A percentile compares a stretch with the other conserved stretches of the same genome.
phyloP scores from a whole-genome alignment of 1,284 basidiomycete species.

The Fomitopsis pinicola region DNA sequence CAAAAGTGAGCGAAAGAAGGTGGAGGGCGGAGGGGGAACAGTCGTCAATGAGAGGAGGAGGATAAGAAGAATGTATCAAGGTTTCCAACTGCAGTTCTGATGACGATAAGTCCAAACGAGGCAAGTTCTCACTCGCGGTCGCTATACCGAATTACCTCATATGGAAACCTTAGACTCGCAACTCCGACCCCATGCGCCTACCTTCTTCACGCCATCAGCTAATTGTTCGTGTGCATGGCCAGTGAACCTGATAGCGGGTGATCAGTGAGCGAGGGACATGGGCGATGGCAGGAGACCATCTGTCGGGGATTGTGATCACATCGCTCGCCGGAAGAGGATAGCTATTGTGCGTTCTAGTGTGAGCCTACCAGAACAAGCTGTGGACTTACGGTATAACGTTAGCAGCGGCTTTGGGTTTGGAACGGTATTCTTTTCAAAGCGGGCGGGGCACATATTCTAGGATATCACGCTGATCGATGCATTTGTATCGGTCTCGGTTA shows the following conservation, averaged over 20 bases:
- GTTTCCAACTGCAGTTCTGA: constrained; percentile 2
- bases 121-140: background rate
- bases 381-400: too few species aligned
- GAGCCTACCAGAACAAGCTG: background rate
- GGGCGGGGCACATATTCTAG: too few species aligned
- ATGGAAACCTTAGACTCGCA: background rate
- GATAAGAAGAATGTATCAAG: constrained; percentile 3
- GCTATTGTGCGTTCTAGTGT: background rate
- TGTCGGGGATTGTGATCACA: too few species aligned
- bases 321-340: too few species aligned
- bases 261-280: too few species aligned
- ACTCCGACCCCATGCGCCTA: background rate
- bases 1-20: constrained; percentile 20
- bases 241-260: background rate
- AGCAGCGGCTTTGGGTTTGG: too few species aligned
- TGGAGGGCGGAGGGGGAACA: constrained; percentile 8
- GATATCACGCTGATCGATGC: too few species aligned
- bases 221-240: background rate
- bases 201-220: background rate
- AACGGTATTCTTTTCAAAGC: too few species aligned
- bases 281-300: too few species aligned
- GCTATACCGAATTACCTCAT: background rate
- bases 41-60: too few species aligned
- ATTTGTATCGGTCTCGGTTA: too few species aligned
- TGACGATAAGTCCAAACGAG: background rate